Percentiles rank a stretch among this genome's conserved stretches.
Conservation (phyloP, 768 basidiomycete genomes). For the Trametopsis cervina region DNA sequence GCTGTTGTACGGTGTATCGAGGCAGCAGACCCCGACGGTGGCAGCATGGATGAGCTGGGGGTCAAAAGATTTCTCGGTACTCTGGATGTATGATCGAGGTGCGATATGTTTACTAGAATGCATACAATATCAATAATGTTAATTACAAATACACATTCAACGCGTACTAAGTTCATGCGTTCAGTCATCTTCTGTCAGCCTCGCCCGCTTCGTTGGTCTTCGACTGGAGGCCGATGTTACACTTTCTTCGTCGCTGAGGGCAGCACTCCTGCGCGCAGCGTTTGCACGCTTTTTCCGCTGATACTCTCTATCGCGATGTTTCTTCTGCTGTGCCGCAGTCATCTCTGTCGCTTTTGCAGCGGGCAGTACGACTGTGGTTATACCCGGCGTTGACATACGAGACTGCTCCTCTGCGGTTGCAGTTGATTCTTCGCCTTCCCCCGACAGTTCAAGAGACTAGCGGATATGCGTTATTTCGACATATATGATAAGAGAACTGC, state of each 20-base stretch:
- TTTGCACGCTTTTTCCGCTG: slow-evolving; percentile 69
- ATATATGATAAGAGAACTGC: neutral
- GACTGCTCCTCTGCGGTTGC: slow-evolving; percentile 61
- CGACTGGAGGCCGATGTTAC: slow-evolving; percentile 34
- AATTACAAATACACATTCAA: neutral
- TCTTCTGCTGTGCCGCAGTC: slow-evolving; percentile 68
- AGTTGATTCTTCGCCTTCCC: slow-evolving; percentile 57
- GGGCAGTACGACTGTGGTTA: slow-evolving; percentile 73
- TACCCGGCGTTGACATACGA: slow-evolving; percentile 61
- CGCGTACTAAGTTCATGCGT: neutral
- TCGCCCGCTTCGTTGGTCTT: slow-evolving; percentile 62
- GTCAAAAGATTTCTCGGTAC: slow-evolving; percentile 47
- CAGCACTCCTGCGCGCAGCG: slow-evolving; percentile 28
- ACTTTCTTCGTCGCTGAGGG: slow-evolving; percentile 68
- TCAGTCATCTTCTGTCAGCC: slow-evolving; percentile 62
- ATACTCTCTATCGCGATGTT: slow-evolving; percentile 73
- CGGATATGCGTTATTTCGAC: slow-evolving; percentile 5
- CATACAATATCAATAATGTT: slow-evolving; percentile 5
- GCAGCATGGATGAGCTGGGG: slow-evolving; percentile 46
- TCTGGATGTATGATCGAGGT: slow-evolving; percentile 30
- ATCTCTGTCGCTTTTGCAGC: slow-evolving; percentile 65
- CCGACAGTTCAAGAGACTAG: slow-evolving; percentile 70
- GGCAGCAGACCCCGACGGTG: slow-evolving; percentile 70
- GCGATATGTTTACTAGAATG: neutral
- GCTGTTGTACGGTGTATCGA: slow-evolving; percentile 75